Percentiles rank a stretch among this genome's conserved stretches.
phyloP scores from a whole-genome alignment of 2,329 filamentous ascomycete genomes.

The Corinectria fuckeliana region DNA sequence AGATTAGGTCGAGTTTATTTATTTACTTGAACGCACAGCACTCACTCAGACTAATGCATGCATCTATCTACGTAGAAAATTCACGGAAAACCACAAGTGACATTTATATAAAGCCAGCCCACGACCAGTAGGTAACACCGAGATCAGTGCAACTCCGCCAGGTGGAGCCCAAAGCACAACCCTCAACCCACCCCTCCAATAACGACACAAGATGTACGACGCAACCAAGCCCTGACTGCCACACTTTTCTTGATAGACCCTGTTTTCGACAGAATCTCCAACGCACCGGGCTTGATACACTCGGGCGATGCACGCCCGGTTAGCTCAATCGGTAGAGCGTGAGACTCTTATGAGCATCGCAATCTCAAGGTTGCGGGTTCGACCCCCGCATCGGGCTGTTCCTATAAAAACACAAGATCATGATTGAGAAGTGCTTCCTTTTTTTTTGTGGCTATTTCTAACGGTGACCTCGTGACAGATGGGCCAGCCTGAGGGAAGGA shows the following conservation, averaged over 20 bases:
- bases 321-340: conserved; percentile 62
- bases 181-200: conserved; percentile 5
- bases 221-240: conserved; percentile 7
- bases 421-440: conserved; percentile 36
- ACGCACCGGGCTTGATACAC: conserved; percentile 28
- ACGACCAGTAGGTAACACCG: too few relatives aligned
- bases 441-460: conserved; percentile 21
- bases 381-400: conserved; percentile 52
- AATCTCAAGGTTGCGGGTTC: conserved; percentile 64
- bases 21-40: too few relatives aligned
- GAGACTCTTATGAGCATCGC: conserved; percentile 61
- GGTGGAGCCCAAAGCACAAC: conserved; percentile 4
- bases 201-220: neutral
- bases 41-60: too few relatives aligned
- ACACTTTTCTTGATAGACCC: neutral
- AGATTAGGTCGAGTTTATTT: too few relatives aligned
- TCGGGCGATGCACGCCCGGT: conserved; percentile 54
- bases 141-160: neutral
- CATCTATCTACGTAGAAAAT: fast-evolving
- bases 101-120: too few relatives aligned
- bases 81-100: neutral
- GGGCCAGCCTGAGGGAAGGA: too few relatives aligned
- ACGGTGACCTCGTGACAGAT: too few relatives aligned
- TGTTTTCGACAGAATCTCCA: neutral
- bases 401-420: conserved; percentile 40